Evolutionary conservation across 805 yeast genomes (phyloP).

Genomic region (Kodamaea kakaduensis): DNA sequence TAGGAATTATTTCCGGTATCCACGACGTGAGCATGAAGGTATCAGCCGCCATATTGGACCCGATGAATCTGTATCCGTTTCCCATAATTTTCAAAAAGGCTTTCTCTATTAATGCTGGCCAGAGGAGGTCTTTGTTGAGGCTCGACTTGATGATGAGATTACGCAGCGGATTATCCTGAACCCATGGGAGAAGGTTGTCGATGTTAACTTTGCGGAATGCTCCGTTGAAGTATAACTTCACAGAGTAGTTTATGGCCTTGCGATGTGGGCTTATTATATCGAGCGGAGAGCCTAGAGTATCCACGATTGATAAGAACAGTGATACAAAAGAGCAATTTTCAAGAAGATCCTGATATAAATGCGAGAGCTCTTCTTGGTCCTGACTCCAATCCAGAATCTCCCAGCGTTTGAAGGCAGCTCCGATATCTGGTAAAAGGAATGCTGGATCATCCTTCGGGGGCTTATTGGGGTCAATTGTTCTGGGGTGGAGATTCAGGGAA

Average conservation of each 20-base stretch:
- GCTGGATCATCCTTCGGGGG: conserved; percentile 7
- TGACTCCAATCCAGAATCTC: conserved; percentile 8
- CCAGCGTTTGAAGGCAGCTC: conserved; percentile 1
- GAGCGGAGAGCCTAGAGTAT: conserved; percentile 9
- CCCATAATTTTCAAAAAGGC: conserved; percentile 63
- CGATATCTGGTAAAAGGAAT: conserved; percentile 6
- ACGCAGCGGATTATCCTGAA: conserved; percentile 17
- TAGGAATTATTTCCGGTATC: conserved; percentile 56
- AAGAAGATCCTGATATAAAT: conserved; percentile 46
- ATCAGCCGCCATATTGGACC: conserved; percentile 76
- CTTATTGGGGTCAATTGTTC: conserved; percentile 5
- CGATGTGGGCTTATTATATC: conserved; percentile 6
- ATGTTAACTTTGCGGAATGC: conserved; percentile 43
- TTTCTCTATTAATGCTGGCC: conserved; percentile 78
- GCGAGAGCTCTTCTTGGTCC: conserved; percentile 5
- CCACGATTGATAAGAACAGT: conserved; percentile 50
- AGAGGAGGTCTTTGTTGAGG: conserved; percentile 30
- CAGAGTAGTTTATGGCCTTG: conserved; percentile 28
- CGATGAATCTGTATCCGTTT: conserved; percentile 56
- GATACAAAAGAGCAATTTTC: conserved; percentile 77
- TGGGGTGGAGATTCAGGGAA: background rate
- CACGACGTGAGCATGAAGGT: conserved; percentile 64
- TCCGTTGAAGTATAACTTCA: conserved; percentile 52
- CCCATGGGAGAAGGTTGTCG: conserved; percentile 44
- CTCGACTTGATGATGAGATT: conserved; percentile 35